Percentiles rank a stretch among this genome's conserved stretches.
These are phyloP conservation scores for Fraxinus ornus DNA, from an alignment of 305 asterid genomes.

Conservation along the genomic window DNA sequence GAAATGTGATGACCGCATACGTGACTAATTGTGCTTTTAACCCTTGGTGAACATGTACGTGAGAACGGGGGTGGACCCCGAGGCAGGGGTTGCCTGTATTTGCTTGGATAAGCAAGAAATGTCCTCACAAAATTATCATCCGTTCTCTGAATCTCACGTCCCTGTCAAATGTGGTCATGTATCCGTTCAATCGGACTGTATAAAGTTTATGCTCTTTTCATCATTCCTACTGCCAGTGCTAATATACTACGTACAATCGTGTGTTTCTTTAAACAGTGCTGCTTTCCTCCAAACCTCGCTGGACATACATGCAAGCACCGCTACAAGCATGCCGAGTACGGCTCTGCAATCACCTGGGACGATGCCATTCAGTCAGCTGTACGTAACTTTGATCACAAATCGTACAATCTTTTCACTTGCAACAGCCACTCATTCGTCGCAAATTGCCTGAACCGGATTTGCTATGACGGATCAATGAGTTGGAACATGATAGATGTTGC, in stretches of 20 bases:
- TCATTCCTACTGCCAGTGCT: not conserved
- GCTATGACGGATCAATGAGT: slow-evolving; percentile 65
- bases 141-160: not conserved
- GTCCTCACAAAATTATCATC: not conserved
- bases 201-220: not conserved
- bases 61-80: not conserved
- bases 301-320: slow-evolving; percentile 73
- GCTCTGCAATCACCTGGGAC: slow-evolving; percentile 82
- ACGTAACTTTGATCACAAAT: slow-evolving; percentile 62
- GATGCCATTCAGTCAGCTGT: slow-evolving; percentile 60
- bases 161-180: not conserved
- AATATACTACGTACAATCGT: not conserved
- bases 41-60: not conserved
- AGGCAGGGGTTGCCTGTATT: not conserved
- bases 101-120: not conserved
- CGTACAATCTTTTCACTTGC: slow-evolving; percentile 87
- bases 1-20: not conserved
- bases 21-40: not conserved
- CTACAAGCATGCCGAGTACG: slow-evolving; percentile 61
- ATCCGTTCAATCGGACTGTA: not conserved
- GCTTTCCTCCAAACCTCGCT: slow-evolving; percentile 66
- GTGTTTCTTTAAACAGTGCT: slow-evolving; percentile 50
- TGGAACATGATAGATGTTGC: slow-evolving; percentile 89
- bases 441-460: slow-evolving; percentile 61
- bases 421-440: slow-evolving; percentile 87